Evolutionary conservation across 2,329 filamentous ascomycete species (phyloP).

Genomic region (Thielaviopsis ethacetica): DNA sequence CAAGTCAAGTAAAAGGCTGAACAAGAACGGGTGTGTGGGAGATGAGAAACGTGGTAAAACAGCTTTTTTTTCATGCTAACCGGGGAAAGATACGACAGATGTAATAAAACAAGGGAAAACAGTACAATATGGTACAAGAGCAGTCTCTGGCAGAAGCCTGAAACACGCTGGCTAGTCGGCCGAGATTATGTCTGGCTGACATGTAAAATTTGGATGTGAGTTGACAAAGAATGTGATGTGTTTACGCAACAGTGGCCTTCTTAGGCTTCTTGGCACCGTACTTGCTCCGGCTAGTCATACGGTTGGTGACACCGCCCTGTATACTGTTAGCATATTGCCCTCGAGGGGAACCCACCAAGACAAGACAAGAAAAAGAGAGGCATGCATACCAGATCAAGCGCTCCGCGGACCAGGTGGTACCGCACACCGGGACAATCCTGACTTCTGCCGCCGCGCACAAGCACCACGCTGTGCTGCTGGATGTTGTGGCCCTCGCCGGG

Average conservation of each 20-base stretch:
- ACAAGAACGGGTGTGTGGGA: too few relatives aligned
- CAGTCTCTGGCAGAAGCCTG: not conserved
- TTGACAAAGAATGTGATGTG: not conserved
- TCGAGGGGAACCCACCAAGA: too few relatives aligned
- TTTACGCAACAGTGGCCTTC: conserved; percentile 43
- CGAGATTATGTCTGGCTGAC: not conserved
- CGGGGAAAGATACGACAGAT: not conserved
- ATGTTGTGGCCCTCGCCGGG: conserved; percentile 97
- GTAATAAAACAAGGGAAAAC: not conserved
- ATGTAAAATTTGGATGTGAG: not conserved
- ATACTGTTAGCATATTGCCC: not conserved
- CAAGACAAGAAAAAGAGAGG: not conserved
- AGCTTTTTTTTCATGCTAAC: not conserved
- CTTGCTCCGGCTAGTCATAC: conserved; percentile 77
- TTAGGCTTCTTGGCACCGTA: conserved; percentile 99
- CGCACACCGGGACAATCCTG: conserved; percentile 98
- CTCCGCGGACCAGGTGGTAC: conserved; percentile 83
- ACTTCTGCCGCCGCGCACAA: conserved; percentile 80
- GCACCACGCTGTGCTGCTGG: conserved; percentile 93
- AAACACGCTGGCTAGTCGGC: not conserved
- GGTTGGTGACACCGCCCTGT: conserved; percentile 77
- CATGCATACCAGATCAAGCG: conserved; percentile 71
- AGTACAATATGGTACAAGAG: conserved; percentile 10
- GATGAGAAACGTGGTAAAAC: not conserved
- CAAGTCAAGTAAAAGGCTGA: not conserved